These are phyloP conservation scores for Bipolaris victoriae DNA, from an alignment of 2,329 filamentous ascomycete species.

Conservation along the genomic window DNA sequence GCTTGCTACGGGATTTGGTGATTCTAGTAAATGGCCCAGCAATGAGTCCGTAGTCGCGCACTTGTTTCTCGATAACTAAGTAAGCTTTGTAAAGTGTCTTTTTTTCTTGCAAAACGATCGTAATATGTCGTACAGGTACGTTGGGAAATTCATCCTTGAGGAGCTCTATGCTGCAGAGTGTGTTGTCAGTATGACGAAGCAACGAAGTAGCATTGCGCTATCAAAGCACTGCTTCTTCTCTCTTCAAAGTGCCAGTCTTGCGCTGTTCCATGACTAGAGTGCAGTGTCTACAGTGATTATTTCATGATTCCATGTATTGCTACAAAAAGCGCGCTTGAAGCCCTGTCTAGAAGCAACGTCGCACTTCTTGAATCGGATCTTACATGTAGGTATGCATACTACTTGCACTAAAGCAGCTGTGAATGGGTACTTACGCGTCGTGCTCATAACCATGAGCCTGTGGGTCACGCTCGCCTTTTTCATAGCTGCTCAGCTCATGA, in stretches of 20 bases:
- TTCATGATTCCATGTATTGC: constrained; percentile 7
- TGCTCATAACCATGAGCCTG: constrained; percentile 21
- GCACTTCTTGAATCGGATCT: not conserved
- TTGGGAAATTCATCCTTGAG: constrained; percentile 53
- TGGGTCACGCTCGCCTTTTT: constrained; percentile 25
- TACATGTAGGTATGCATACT: not conserved
- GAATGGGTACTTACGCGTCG: constrained; percentile 39
- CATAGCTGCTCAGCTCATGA: constrained; percentile 31
- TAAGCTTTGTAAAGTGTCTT: constrained; percentile 51
- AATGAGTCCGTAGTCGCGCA: constrained; percentile 28
- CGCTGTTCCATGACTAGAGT: constrained; percentile 1
- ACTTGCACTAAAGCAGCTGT: not conserved
- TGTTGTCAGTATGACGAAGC: constrained; percentile 15
- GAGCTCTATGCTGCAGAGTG: constrained; percentile 30
- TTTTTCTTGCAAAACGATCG: constrained; percentile 33
- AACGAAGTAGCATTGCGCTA: not conserved
- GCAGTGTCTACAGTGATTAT: not conserved
- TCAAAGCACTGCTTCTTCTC: not conserved
- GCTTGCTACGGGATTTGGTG: constrained; percentile 28
- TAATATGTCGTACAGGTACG: constrained; percentile 47
- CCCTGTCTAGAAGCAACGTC: not conserved
- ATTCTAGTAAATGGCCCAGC: constrained; percentile 27
- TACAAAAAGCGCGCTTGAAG: constrained; percentile 11
- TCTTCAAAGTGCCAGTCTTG: not conserved
- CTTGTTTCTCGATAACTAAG: constrained; percentile 39